Evolutionary conservation across 495 filamentous ascomycete genomes (phyloP).

Genomic region (Chaetomium tenue): DNA sequence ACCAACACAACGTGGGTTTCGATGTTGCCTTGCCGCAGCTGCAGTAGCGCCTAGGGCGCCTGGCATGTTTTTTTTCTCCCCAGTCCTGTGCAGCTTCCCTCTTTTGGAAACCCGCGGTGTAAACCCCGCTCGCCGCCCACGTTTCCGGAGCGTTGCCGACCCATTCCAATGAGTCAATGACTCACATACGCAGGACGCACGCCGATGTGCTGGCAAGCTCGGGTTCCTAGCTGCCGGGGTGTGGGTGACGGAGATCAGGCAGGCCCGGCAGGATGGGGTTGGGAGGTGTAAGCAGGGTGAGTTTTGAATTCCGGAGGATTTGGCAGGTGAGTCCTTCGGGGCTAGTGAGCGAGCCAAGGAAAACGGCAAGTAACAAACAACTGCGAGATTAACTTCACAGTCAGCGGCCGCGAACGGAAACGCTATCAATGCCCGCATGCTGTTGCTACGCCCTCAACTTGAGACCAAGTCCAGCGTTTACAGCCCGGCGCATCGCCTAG

Average conservation of each 20-base stretch:
- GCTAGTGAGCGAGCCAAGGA: background rate
- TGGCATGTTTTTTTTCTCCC: background rate
- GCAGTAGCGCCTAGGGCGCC: conserved; percentile 2
- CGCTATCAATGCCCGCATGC: background rate
- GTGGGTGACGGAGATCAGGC: conserved; percentile 15
- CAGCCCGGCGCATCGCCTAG: background rate
- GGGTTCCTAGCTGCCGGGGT: conserved; percentile 4
- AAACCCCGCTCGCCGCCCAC: conserved; percentile 11
- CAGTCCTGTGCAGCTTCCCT: background rate
- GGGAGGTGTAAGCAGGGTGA: conserved; percentile 13
- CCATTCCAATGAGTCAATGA: conserved; percentile 7
- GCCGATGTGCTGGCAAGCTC: conserved; percentile 8
- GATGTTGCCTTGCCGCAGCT: conserved; percentile 10
- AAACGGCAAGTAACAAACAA: background rate
- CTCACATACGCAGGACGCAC: conserved; percentile 9
- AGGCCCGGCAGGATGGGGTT: background rate
- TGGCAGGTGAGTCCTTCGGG: background rate
- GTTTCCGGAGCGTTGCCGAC: conserved; percentile 7
- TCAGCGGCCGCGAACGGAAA: conserved; percentile 2
- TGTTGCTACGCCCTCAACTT: background rate
- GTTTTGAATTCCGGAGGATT: conserved; percentile 2
- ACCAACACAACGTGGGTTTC: conserved; percentile 17
- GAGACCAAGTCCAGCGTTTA: background rate
- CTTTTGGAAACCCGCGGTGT: conserved; percentile 11
- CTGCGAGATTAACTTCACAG: background rate